These are phyloP conservation scores for Fusarium goolgardi DNA, from an alignment of 2,329 filamentous ascomycete species.

Conservation along the genomic window DNA sequence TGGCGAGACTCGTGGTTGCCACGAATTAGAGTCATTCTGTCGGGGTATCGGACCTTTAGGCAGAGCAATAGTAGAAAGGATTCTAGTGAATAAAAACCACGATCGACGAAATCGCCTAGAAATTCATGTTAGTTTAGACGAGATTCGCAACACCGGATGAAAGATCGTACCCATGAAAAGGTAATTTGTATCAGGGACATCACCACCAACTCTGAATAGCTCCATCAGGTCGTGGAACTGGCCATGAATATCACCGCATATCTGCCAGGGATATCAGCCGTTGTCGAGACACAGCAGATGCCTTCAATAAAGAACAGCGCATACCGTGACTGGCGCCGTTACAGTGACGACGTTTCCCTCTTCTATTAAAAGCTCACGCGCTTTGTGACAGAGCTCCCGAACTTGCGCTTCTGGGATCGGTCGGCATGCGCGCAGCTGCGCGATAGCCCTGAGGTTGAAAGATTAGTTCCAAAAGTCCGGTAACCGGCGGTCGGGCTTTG, in stretches of 20 bases:
- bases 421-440: constrained; percentile 92
- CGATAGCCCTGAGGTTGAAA: constrained; percentile 77
- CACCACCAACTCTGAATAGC: constrained; percentile 90
- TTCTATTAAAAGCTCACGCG: constrained; percentile 93
- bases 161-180: constrained; percentile 84
- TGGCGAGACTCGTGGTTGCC: constrained; percentile 97
- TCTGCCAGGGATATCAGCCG: constrained; percentile 60
- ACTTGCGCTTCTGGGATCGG: constrained; percentile 97
- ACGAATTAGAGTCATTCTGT: constrained; percentile 94
- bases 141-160: not conserved
- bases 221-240: constrained; percentile 99
- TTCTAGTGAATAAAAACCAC: constrained; percentile 97
- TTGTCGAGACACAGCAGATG: not conserved
- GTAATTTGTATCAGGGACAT: constrained; percentile 95
- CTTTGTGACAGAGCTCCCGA: constrained; percentile 96
- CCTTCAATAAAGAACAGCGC: constrained; percentile 38
- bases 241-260: constrained; percentile 96
- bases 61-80: constrained; percentile 95
- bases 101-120: constrained; percentile 93
- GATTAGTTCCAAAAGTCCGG: constrained; percentile 26
- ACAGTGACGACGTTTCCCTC: constrained; percentile 98
- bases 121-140: constrained; percentile 19
- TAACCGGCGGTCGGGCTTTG: constrained; percentile 9
- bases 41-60: constrained; percentile 96
- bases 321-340: constrained; percentile 90